Conservation (phyloP, 352 stramenopile species). For the Pythium rishiriense region DNA sequence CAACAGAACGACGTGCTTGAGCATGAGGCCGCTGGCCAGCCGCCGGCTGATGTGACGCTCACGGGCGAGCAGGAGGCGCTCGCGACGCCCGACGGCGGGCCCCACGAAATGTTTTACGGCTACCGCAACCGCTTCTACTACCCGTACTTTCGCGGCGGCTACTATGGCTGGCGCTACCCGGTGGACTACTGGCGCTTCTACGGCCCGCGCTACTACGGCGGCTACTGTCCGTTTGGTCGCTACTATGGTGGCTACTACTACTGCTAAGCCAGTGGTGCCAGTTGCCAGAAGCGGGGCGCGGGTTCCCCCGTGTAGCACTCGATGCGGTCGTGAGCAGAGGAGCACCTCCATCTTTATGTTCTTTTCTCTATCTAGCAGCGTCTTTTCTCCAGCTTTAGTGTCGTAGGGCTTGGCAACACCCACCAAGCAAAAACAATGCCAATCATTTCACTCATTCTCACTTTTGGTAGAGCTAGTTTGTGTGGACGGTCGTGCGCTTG, state of each 20-base stretch:
- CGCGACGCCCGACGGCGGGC: conserved; percentile 7
- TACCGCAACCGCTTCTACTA: conserved; percentile 37
- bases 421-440: too few species aligned
- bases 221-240: conserved; percentile 33
- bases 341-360: too few species aligned
- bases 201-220: conserved; percentile 33
- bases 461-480: background rate
- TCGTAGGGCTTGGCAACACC: too few species aligned
- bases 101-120: conserved; percentile 23
- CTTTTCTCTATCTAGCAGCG: too few species aligned
- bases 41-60: conserved; percentile 7
- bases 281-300: too few species aligned
- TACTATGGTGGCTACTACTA: conserved; percentile 41
- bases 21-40: background rate
- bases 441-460: background rate
- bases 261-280: conserved; percentile 24
- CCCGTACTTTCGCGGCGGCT: conserved; percentile 29
- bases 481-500: conserved; percentile 3
- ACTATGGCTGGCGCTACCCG: conserved; percentile 46
- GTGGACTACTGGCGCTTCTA: conserved; percentile 44
- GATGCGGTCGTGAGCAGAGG: too few species aligned
- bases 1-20: conserved; percentile 22
- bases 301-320: too few species aligned
- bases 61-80: conserved; percentile 22
- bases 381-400: too few species aligned